Evolutionary conservation across 2,329 filamentous ascomycete genomes (phyloP).

Genomic region (Trichoderma harzianum): DNA sequence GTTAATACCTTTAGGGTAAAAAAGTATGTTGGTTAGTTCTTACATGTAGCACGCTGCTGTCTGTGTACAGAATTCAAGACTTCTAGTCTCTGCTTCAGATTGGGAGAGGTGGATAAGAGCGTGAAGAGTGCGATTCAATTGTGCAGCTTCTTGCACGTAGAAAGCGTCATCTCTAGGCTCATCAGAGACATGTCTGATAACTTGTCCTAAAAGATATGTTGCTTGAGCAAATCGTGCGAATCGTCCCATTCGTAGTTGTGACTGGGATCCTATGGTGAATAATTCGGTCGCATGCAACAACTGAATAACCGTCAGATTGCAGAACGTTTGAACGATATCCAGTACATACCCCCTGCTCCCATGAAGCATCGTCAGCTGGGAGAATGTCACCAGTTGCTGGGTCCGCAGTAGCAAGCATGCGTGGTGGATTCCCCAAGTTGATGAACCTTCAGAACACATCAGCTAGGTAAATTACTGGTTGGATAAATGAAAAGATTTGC

Average conservation of each 20-base stretch:
- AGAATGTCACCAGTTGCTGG: neutral
- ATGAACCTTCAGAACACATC: neutral
- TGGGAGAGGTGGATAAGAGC: neutral
- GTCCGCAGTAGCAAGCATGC: neutral
- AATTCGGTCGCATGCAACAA: neutral
- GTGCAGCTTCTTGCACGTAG: neutral
- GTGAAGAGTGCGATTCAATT: neutral
- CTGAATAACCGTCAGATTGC: neutral
- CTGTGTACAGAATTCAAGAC: neutral
- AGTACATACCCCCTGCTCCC: neutral
- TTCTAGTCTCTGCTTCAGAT: neutral
- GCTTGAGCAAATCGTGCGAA: neutral
- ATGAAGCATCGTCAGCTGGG: neutral
- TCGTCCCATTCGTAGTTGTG: neutral
- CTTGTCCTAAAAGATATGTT: neutral
- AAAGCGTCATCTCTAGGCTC: neutral
- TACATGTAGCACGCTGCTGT: neutral
- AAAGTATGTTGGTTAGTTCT: neutral
- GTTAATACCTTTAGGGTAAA: neutral
- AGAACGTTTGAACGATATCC: neutral
- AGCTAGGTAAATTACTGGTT: neutral
- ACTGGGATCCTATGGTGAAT: neutral
- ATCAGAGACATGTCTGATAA: neutral
- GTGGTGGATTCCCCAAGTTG: neutral
- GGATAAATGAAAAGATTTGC: neutral